Evolutionary conservation across 1,139 yeast genomes (phyloP), one percentile per base, ranked within the genome.

Genomic region (Taphrina wiesneri): DNA sequence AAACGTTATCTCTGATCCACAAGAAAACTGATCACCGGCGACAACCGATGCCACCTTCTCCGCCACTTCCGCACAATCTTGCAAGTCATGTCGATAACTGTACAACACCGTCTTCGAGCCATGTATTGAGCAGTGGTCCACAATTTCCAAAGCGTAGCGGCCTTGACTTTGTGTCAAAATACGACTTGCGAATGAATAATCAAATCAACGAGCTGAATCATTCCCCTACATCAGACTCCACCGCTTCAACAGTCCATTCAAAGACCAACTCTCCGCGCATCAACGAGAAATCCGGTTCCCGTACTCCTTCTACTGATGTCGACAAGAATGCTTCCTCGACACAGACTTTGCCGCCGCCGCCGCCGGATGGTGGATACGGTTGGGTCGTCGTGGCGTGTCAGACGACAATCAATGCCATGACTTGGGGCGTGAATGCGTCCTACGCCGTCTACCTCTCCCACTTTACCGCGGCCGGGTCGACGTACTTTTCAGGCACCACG

Each of bases 391-490:
- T 86, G 0, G 65, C 82, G 1, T 82, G 87, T 70, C 83, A 83
- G 0, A 78, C 83, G 74, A 72, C 82, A 32, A 79, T 85, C 56
- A 81, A 82, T 71, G 81, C 85, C 68, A 77, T 84, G 34, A 83
- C 91, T 0, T 88, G 96, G 96, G 96, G 96, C 25, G 79, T 86
- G 56, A 86, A 86, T 72, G 83, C 89, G 3, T 82, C 85, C 0
- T 88, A 81, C 72, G 92, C 93, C 59, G 87, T 88, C 2, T 87
- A 84, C 71, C 76, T 88, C 41, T 81, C 84, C 43, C 85, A 79
- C 72, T 88, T 86, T 73, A 73, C 85, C 26, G 73, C 78, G 17
- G 43, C 63, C 4, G 56, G 63, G 15, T 72, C 78, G 51, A 74
- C 81, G 57, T 76, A 78, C 1, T 86, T 86, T 69, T 81, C 83